Conservation (phyloP, 202 grass and related monocot genomes). For the Alloteropsis angusta region DNA sequence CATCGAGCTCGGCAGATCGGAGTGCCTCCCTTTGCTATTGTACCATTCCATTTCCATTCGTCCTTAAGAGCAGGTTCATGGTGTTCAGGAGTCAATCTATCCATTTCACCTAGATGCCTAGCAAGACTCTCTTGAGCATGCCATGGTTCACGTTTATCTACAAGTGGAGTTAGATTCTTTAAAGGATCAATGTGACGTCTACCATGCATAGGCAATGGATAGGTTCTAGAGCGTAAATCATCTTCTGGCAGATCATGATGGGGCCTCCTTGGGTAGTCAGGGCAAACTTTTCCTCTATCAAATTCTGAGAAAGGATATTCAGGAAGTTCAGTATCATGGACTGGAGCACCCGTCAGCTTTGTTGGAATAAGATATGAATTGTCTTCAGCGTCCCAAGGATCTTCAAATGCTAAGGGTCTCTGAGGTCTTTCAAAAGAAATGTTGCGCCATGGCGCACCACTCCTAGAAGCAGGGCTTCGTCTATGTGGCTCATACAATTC, state of each 20-base stretch:
- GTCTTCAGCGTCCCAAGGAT: conserved; percentile 44
- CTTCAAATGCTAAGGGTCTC: conserved; percentile 48
- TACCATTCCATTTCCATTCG: conserved; percentile 94
- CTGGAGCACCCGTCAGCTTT: conserved; percentile 33
- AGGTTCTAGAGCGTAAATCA: conserved; percentile 27
- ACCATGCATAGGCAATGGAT: conserved; percentile 13
- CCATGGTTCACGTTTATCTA: conserved; percentile 42
- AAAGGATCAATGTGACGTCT: conserved; percentile 33
- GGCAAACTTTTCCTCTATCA: conserved; percentile 26
- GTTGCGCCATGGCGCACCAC: conserved; percentile 37
- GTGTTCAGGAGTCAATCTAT: conserved; percentile 40
- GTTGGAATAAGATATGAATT: conserved; percentile 42
- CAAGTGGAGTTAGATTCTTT: conserved; percentile 38
- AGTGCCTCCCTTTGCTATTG: conserved; percentile 87
- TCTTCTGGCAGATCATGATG: conserved; percentile 32
- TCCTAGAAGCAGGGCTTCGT: conserved; percentile 32
- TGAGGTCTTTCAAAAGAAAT: conserved; percentile 48
- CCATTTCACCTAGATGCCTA: conserved; percentile 33
- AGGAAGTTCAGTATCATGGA: conserved; percentile 62
- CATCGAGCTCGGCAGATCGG: conserved; percentile 80
- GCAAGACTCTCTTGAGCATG: conserved; percentile 28
- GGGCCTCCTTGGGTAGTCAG: conserved; percentile 34
- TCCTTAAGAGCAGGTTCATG: conserved; percentile 40
- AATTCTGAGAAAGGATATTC: conserved; percentile 82
- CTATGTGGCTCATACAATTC: conserved; percentile 39